Base-by-base conservation (phyloP, 1,284 basidiomycete species). In the Ustilago nuda region DNA sequence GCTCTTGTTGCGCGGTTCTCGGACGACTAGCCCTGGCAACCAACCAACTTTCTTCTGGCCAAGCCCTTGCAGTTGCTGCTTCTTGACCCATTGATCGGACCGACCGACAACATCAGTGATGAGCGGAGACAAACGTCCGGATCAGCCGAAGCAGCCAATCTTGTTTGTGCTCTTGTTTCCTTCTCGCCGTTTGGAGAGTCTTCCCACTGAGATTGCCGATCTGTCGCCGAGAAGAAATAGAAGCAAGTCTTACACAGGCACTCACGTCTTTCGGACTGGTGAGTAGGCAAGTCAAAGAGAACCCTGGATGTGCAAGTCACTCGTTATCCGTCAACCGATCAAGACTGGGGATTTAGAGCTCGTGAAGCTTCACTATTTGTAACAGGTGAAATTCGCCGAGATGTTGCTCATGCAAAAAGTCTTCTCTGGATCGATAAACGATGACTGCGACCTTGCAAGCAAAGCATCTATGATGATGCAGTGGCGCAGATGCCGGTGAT, bases 341-440 rank as follows among this genome's bases (percentile, higher is more conserved):
- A 71, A 35, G 60, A 46, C 32, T 13, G n/a, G 41, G 27, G 23
- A 61, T 54, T 35, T 52, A 53, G 43, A 63, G 59, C 68, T 66
- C 51, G 43, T 23, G 58, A 48, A 50, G 51, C 48, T 51, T 51
- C 37, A 58, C 41, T 45, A 35, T 58, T 66, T 48, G 57, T 41
- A 45, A 51, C 43, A 39, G 27, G 36, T 45, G 23, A 51, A 61
- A 53, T 53, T 53, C 48, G 33, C 58, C 60, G 53, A 37, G 36
- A 64, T 54, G 55, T 65, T 55, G 46, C 41, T 59, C 48, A 55
- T 43, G 66, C 45, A 53, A 33, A 55, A 30, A 41, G 39, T 15
- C 50, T 30, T 32, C 23, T 50, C 23, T 50, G 27, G 61, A 72
- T 72, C 69, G 69, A 72, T 72, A 72, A 72, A 46, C 62, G 53